Conservation (phyloP, 2,329 filamentous ascomycete genomes). For the Pyricularia sp. region DNA sequence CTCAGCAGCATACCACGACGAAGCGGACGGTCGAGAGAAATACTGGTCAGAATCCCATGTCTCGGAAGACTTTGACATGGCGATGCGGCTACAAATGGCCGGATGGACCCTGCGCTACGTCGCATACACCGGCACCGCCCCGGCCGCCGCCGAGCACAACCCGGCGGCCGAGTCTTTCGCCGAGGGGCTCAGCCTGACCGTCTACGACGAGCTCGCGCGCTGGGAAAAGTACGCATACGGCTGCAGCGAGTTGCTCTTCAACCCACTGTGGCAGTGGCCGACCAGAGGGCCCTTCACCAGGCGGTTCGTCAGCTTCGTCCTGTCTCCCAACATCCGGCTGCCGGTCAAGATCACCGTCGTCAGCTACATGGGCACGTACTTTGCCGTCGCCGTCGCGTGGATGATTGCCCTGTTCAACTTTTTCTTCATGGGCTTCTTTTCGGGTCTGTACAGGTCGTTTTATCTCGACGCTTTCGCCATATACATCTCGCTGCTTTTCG, state of each 20-base stretch:
- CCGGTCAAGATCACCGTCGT: slow-evolving; percentile 65
- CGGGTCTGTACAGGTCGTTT: slow-evolving; percentile 66
- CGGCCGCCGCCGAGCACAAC: not conserved
- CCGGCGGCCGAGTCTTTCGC: slow-evolving; percentile 50
- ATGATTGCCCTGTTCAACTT: slow-evolving; percentile 62
- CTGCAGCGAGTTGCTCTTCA: slow-evolving; percentile 70
- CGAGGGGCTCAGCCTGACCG: slow-evolving; percentile 71
- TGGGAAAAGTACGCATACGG: slow-evolving; percentile 85
- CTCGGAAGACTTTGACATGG: slow-evolving; percentile 75
- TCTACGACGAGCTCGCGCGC: slow-evolving; percentile 71
- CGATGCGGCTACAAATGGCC: slow-evolving; percentile 57
- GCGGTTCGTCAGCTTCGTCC: slow-evolving; percentile 59
- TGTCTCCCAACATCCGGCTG: slow-evolving; percentile 55
- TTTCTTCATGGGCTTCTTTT: slow-evolving; percentile 64
- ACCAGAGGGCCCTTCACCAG: slow-evolving; percentile 65
- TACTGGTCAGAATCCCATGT: slow-evolving; percentile 74
- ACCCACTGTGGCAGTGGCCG: slow-evolving; percentile 62
- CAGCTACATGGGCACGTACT: slow-evolving; percentile 70
- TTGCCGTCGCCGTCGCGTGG: slow-evolving; percentile 65
- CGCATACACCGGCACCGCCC: slow-evolving; percentile 45
- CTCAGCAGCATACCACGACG: slow-evolving; percentile 45
- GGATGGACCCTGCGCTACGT: slow-evolving; percentile 63
- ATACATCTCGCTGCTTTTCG: slow-evolving; percentile 67
- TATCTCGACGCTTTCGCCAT: slow-evolving; percentile 69
- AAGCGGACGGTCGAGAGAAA: slow-evolving; percentile 61